phyloP scores from a whole-genome alignment of 2,329 filamentous ascomycete species.

The Cladosporium sp. region DNA sequence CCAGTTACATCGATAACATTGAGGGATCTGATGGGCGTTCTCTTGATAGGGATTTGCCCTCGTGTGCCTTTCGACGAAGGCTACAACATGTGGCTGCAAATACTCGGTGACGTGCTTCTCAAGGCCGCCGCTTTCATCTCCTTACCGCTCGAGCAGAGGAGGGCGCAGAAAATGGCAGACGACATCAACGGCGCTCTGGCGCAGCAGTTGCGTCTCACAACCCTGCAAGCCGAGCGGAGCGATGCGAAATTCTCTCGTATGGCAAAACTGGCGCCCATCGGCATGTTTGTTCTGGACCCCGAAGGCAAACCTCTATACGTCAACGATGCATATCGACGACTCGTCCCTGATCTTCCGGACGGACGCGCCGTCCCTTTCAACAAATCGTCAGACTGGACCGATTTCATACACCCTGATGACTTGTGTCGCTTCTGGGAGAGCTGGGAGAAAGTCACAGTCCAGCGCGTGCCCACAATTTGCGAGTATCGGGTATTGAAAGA shows the following conservation, averaged over 20 bases:
- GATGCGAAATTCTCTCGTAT: slow-evolving; percentile 37
- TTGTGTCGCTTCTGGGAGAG: neutral
- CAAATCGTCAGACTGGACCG: slow-evolving; percentile 18
- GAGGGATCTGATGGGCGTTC: slow-evolving; percentile 35
- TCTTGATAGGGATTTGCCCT: slow-evolving; percentile 38
- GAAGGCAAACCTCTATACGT: slow-evolving; percentile 33
- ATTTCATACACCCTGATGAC: slow-evolving; percentile 11
- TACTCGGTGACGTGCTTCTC: slow-evolving; percentile 34
- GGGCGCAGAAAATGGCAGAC: slow-evolving; percentile 31
- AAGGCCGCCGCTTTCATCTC: slow-evolving; percentile 38
- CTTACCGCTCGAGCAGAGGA: slow-evolving; percentile 33
- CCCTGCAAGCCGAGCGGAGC: slow-evolving; percentile 19
- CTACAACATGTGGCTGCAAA: slow-evolving; percentile 36
- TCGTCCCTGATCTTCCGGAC: slow-evolving; percentile 1
- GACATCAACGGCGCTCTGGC: slow-evolving; percentile 36
- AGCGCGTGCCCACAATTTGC: slow-evolving; percentile 5
- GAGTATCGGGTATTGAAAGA: slow-evolving; percentile 18
- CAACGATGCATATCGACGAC: slow-evolving; percentile 1
- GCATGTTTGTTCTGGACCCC: slow-evolving; percentile 32
- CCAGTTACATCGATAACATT: slow-evolving; percentile 35
- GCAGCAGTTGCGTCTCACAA: slow-evolving; percentile 30
- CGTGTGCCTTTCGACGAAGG: slow-evolving; percentile 35
- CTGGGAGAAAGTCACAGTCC: slow-evolving; percentile 13
- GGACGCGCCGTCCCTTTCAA: slow-evolving; percentile 16
- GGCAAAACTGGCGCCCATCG: slow-evolving; percentile 36